Base-by-base conservation (phyloP, 495 filamentous ascomycete species). In the Lasiosphaeria miniovina region DNA sequence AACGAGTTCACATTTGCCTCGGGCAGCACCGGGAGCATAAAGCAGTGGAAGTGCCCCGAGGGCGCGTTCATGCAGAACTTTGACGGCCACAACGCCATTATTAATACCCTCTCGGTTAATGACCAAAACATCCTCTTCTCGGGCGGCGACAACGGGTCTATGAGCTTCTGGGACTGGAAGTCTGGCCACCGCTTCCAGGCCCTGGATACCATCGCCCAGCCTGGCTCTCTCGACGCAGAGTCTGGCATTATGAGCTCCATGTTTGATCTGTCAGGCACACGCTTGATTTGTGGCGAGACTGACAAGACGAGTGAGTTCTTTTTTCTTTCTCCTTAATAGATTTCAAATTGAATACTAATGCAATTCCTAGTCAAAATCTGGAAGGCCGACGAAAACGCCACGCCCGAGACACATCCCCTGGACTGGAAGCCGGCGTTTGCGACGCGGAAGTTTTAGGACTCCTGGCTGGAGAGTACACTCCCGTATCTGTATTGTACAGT, bases 141-240 rank as follows among this genome's bases (percentile, higher is more conserved):
- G 10, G 95, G 95, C 10, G 93, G 89, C 51, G 95, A 99, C 63
- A 95, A 98, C 67, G 95, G 95, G 46, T 93, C 90, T 55, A 94
- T 98, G 82, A 88, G 85, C 64, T 98, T 99, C 81, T 99, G 91
- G 89, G 95, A 99, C 74, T 99, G 95, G 95, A 98, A 98, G 79
- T 90, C 92, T 3, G 95, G 95, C 0, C 84, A 98, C 67, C 81
- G 88, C 24, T 98, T 91, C 75, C 95, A 99, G 74, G 80, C 82
- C 10, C 76, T 92, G 10, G 91, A 98, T 52, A 95, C 89, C 6
- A 91, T 87, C 9, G 94, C 94, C 2, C 95, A 99, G 74, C 95
- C 95, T 0, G 94, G 95, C 56, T 91, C 88, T 38, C 77, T 99
- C 24, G 93, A 97, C 68, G 95, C 95, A 36, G 95, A 99, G 74